These are phyloP conservation scores for Alternaria consortialis DNA, from an alignment of 2,329 filamentous ascomycete genomes.

Conservation along the genomic window DNA sequence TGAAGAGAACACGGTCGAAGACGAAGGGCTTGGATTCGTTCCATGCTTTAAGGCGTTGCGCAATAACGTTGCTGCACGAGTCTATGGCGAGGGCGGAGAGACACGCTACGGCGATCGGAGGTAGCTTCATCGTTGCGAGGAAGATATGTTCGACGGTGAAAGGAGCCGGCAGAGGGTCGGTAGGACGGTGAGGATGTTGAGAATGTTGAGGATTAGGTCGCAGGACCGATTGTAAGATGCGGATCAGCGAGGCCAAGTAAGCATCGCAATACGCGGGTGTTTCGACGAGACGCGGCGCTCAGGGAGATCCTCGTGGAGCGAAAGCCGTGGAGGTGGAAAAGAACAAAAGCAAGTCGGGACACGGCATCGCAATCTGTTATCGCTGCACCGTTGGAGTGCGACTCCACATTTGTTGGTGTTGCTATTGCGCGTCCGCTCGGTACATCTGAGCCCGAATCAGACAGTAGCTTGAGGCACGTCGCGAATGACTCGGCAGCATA, in stretches of 20 bases:
- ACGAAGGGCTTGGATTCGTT: conserved; percentile 46
- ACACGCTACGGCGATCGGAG: conserved; percentile 46
- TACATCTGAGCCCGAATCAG: conserved; percentile 16
- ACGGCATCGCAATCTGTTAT: conserved; percentile 6
- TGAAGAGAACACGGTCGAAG: conserved; percentile 50
- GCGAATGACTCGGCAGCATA: conserved; percentile 7
- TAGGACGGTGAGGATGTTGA: not conserved
- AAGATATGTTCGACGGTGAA: not conserved
- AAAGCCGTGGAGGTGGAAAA: not conserved
- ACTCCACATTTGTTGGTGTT: conserved; percentile 21
- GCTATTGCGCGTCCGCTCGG: conserved; percentile 14
- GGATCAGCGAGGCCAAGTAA: conserved; percentile 4
- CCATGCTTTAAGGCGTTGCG: conserved; percentile 50
- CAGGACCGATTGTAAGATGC: conserved; percentile 9
- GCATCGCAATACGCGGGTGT: not conserved
- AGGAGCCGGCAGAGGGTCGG: not conserved
- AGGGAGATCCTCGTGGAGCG: not conserved
- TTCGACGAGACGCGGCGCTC: not conserved
- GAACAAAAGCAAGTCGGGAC: not conserved
- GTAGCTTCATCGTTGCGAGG: conserved; percentile 36
- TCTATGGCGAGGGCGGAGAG: conserved; percentile 48
- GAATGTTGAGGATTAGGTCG: not conserved
- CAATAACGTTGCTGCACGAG: conserved; percentile 50
- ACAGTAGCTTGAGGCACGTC: not conserved
- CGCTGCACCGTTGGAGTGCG: conserved; percentile 11